These are phyloP conservation scores for Psidium guajava DNA, from an alignment of 345 rosid species.

Conservation along the genomic window DNA sequence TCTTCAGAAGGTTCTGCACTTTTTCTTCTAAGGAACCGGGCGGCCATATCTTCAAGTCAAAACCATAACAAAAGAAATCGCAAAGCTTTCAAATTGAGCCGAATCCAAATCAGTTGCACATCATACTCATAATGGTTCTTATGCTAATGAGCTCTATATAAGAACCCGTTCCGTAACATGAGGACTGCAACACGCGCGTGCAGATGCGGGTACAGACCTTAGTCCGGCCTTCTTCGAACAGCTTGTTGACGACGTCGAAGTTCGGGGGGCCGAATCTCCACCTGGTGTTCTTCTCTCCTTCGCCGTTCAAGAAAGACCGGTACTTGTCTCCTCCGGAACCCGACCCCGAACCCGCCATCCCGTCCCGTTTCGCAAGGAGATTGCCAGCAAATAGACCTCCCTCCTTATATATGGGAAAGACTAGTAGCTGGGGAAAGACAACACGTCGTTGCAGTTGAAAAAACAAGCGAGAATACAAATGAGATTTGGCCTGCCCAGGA, in stretches of 20 bases:
- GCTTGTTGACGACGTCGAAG: conserved; percentile 42
- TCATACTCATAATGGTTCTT: not conserved
- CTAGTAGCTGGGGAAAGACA: not conserved
- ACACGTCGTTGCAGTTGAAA: not conserved
- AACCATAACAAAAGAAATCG: not conserved
- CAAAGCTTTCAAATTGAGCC: not conserved
- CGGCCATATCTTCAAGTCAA: conserved; percentile 35
- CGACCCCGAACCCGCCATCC: conserved; percentile 14
- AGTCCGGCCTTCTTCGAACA: conserved; percentile 55
- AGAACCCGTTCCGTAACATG: not conserved
- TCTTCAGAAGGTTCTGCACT: conserved; percentile 55
- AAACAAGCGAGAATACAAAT: not conserved
- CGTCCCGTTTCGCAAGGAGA: not conserved
- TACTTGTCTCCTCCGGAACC: conserved; percentile 23
- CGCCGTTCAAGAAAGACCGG: conserved; percentile 32
- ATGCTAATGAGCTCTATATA: not conserved
- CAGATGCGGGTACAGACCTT: conserved; percentile 10
- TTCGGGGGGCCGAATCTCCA: conserved; percentile 50
- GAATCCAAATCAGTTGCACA: not conserved
- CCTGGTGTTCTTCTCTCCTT: conserved; percentile 42
- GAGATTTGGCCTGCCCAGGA: not conserved
- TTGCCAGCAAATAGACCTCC: not conserved
- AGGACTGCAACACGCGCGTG: not conserved
- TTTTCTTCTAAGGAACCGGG: conserved; percentile 43
- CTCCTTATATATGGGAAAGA: not conserved